Evolutionary conservation across 768 basidiomycete species (phyloP).

Genomic region (Boletus rubescentipes): DNA sequence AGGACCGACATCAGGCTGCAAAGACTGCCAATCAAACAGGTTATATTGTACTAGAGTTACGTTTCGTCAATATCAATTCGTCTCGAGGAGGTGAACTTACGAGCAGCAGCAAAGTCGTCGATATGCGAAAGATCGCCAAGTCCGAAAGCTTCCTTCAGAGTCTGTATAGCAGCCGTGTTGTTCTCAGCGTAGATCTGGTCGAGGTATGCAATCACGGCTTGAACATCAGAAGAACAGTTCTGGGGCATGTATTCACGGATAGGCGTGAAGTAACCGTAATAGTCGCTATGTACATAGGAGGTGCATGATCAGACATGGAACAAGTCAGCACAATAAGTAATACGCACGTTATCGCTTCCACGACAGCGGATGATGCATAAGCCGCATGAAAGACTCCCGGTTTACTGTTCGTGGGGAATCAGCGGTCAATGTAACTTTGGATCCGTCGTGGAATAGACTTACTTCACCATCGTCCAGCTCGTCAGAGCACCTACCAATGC

Average conservation of each 20-base stretch:
- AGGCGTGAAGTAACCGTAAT: constrained; percentile 62
- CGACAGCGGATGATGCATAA: constrained; percentile 47
- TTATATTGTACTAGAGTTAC: constrained; percentile 44
- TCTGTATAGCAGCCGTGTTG: constrained; percentile 46
- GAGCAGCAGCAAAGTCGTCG: constrained; percentile 64
- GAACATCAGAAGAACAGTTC: constrained; percentile 74
- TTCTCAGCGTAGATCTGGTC: constrained; percentile 53
- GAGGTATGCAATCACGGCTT: constrained; percentile 59
- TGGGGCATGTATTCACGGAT: constrained; percentile 65
- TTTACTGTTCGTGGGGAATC: constrained; percentile 27
- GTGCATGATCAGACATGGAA: background rate
- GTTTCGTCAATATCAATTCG: constrained; percentile 16
- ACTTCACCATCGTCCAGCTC: constrained; percentile 72
- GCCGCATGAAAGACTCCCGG: constrained; percentile 42
- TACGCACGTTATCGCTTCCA: constrained; percentile 44
- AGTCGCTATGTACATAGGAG: constrained; percentile 17
- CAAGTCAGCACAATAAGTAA: background rate
- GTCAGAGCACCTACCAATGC: constrained; percentile 39
- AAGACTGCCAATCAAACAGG: constrained; percentile 66
- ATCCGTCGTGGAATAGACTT: constrained; percentile 15
- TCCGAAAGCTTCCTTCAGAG: constrained; percentile 60
- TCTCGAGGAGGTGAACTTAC: constrained; percentile 27
- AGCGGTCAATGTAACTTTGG: background rate
- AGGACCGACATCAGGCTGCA: constrained; percentile 53
- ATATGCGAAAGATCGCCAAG: constrained; percentile 54